Evolutionary conservation across 176 grass and related monocot genomes (phyloP).

Genomic region (Carex kokanica): DNA sequence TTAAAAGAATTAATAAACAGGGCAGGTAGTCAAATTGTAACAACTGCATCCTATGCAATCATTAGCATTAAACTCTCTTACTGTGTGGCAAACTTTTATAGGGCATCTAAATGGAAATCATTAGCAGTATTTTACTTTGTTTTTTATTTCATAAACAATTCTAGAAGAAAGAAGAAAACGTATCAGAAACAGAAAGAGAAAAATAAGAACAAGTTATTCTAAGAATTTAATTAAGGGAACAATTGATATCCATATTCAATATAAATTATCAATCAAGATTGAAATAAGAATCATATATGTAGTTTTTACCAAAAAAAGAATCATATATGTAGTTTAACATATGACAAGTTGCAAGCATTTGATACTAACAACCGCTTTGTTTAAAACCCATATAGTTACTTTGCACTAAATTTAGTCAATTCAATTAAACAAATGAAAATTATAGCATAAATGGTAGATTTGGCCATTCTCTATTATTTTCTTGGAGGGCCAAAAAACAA

Average conservation of each 20-base stretch:
- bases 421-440: neutral
- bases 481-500: neutral
- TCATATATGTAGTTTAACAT: neutral
- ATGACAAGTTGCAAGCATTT: neutral
- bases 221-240: neutral
- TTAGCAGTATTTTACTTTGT: neutral
- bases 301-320: too few relatives aligned
- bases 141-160: slow-evolving; percentile 1
- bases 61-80: neutral
- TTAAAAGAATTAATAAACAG: slow-evolving; percentile 18
- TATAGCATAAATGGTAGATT: neutral
- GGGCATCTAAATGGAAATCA: neutral
- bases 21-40: neutral
- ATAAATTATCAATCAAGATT: slow-evolving; percentile 7
- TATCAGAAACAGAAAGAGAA: neutral
- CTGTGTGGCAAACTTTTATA: neutral
- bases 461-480: neutral
- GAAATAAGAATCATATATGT: neutral
- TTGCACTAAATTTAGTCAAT: neutral
- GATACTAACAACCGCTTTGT: neutral
- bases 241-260: neutral
- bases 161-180: neutral
- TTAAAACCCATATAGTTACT: neutral
- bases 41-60: neutral
- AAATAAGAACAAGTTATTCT: neutral